phyloP scores from a whole-genome alignment of 192 early-diverging fungal species.

The Mycoemilia scoparia region DNA sequence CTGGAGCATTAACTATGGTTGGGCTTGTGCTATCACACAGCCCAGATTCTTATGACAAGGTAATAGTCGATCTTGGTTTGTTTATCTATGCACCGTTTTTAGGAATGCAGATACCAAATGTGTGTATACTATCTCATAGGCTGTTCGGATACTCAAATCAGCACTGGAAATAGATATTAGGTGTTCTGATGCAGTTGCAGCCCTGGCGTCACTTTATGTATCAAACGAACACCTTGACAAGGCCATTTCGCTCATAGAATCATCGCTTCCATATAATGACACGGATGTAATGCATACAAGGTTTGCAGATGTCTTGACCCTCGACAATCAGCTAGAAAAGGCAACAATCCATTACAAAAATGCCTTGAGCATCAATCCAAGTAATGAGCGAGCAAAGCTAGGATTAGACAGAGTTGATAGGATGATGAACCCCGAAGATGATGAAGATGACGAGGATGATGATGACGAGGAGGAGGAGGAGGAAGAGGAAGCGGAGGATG shows the following conservation, averaged over 20 bases:
- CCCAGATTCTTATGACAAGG: slow-evolving; percentile 14
- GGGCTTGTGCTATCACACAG: slow-evolving; percentile 23
- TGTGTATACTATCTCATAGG: too few relatives aligned
- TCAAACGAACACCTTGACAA: background rate
- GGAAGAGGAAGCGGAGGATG: slow-evolving; percentile 2
- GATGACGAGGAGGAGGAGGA: slow-evolving; percentile 3
- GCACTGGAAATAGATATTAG: slow-evolving; percentile 10
- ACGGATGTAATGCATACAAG: slow-evolving; percentile 21
- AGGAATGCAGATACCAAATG: too few relatives aligned
- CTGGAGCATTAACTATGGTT: slow-evolving; percentile 12
- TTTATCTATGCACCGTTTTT: too few relatives aligned
- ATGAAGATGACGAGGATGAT: background rate
- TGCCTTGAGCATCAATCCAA: slow-evolving; percentile 15
- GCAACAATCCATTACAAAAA: slow-evolving; percentile 18
- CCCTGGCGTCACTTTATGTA: slow-evolving; percentile 23
- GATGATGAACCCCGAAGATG: slow-evolving; percentile 13
- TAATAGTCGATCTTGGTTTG: too few relatives aligned
- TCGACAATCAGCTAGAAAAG: slow-evolving; percentile 17
- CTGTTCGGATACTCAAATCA: slow-evolving; percentile 6
- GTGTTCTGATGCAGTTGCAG: slow-evolving; percentile 9
- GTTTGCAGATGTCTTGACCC: slow-evolving; percentile 23
- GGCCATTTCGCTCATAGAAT: slow-evolving; percentile 11
- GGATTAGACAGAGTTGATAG: slow-evolving; percentile 19
- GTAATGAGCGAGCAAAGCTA: slow-evolving; percentile 9
- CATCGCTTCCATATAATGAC: slow-evolving; percentile 12